Evolutionary conservation across 768 basidiomycete species (phyloP), one percentile per base, ranked within the genome.

Genomic region (Podaxis carcinomalis): DNA sequence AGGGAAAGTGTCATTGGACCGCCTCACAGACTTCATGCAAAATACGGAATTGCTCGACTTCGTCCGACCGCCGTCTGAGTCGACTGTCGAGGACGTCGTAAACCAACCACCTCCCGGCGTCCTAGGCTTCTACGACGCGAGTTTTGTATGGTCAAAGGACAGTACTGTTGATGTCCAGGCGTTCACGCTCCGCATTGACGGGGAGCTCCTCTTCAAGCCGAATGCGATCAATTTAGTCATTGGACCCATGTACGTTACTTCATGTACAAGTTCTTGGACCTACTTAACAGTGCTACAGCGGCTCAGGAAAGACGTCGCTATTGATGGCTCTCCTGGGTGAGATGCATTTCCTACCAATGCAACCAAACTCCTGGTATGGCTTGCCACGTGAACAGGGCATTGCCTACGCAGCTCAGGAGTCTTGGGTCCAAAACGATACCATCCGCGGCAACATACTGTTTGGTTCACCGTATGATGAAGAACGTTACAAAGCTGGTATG

Each of bases 361-460:
- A 73, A 7, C 75, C 81, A 0, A 79, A 82, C 46, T 84, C 89
- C 0, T 88, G 83, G 80, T 89, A 80, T 71, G 84, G 83, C 63
- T 80, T 93, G 5, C 91, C 92, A 25, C 77, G 90, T 2, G 74
- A 74, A 3, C 79, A 79, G 0, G 90, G 92, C 4, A 80, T 95
- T 40, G 86, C 90, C 1, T 93, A 90, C 68, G 88, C 88, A 5
- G 87, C 88, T 2, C 92, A 95, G 69, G 90, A 93, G 68, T 85
- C 89, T 3, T 95, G 91, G 91, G 86, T 93, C 2, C 83, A 87
- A 70, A 93, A 92, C 64, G 89, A 88, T 61, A 91, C 89, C 0
- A 89, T 92, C 56, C 65, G 83, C 72, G 88, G 92, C 46, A 96
- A 95, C 67, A 89, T 96, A 62, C 72, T 90, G 46, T 95, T 96